These are phyloP conservation scores for Apophysomyces trapeziformis DNA, from an alignment of 371 early-diverging fungal genomes.

Conservation along the genomic window DNA sequence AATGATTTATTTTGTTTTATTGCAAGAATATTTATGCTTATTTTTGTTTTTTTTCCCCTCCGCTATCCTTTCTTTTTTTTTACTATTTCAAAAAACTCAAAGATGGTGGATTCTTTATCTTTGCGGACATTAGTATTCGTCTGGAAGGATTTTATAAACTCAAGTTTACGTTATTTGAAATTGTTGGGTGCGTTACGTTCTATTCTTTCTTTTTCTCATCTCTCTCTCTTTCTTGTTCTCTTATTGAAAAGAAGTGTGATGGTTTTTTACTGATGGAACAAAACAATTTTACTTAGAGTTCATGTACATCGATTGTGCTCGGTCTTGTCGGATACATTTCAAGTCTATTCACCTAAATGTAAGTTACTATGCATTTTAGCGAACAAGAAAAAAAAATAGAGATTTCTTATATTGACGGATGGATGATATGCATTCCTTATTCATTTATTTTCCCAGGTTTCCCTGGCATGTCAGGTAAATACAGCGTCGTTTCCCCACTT, in stretches of 20 bases:
- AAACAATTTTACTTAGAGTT: constrained; percentile 16
- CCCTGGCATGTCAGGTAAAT: constrained; percentile 84
- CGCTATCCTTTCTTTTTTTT: too few relatives aligned
- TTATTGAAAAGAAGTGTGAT: background rate
- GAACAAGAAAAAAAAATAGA: background rate
- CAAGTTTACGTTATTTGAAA: constrained; percentile 89
- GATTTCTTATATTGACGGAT: background rate
- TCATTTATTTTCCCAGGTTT: constrained; percentile 43
- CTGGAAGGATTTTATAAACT: constrained; percentile 88
- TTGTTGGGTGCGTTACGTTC: constrained; percentile 58
- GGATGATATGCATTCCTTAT: background rate
- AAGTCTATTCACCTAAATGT: constrained; percentile 86
- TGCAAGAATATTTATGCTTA: background rate
- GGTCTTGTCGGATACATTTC: constrained; percentile 63
- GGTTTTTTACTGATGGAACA: too few relatives aligned
- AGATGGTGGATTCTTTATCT: constrained; percentile 96
- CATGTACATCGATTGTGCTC: constrained; percentile 33
- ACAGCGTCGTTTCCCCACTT: background rate
- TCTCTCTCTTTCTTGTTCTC: background rate
- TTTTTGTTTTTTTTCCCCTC: background rate
- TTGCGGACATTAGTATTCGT: constrained; percentile 91
- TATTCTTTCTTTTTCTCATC: too few relatives aligned
- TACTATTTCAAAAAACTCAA: too few relatives aligned
- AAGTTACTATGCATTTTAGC: constrained; percentile 7
- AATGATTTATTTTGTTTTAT: too few relatives aligned